Conservation (phyloP, 768 basidiomycete genomes). For the Leccinum obscurum region DNA sequence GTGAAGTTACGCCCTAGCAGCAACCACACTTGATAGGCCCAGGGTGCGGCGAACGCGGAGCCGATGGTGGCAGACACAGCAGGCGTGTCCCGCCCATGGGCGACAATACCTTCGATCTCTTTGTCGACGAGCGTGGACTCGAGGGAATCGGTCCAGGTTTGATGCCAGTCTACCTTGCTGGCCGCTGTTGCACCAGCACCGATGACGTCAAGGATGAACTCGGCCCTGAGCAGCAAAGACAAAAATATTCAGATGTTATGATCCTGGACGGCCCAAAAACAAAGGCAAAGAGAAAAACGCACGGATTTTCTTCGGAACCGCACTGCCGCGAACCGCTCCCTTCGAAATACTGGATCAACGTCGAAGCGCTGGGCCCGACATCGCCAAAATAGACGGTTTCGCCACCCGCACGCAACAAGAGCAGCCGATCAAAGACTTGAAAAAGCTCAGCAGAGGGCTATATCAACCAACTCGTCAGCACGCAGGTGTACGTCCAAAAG, state of each 20-base stretch:
- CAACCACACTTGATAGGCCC: conserved; percentile 47
- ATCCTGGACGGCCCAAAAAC: conserved; percentile 40
- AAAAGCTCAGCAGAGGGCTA: conserved; percentile 81
- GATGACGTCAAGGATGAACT: conserved; percentile 70
- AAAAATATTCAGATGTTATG: conserved; percentile 38
- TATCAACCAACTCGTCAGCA: conserved; percentile 24
- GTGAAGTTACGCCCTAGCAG: conserved; percentile 45
- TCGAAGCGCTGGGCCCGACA: conserved; percentile 58
- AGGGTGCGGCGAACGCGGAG: conserved; percentile 53
- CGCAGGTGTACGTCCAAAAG: no score
- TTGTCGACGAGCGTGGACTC: conserved; percentile 39
- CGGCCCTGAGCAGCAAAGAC: conserved; percentile 41
- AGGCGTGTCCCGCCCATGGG: conserved; percentile 45
- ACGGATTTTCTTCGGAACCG: conserved; percentile 66
- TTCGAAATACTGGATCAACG: conserved; percentile 78
- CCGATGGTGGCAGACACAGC: conserved; percentile 38
- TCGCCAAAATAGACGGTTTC: conserved; percentile 69
- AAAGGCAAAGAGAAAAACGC: conserved; percentile 29
- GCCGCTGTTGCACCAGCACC: conserved; percentile 70
- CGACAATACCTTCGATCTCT: conserved; percentile 49
- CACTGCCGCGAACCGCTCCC: conserved; percentile 65
- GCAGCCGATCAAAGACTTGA: conserved; percentile 74
- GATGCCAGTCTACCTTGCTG: conserved; percentile 57
- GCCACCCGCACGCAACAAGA: conserved; percentile 79
- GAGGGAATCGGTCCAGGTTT: conserved; percentile 55